A percentile compares a stretch with the other conserved stretches of the same genome.
Evolutionary conservation across 1,284 basidiomycete genomes (phyloP).

Genomic region (Cryptococcus sp.): DNA sequence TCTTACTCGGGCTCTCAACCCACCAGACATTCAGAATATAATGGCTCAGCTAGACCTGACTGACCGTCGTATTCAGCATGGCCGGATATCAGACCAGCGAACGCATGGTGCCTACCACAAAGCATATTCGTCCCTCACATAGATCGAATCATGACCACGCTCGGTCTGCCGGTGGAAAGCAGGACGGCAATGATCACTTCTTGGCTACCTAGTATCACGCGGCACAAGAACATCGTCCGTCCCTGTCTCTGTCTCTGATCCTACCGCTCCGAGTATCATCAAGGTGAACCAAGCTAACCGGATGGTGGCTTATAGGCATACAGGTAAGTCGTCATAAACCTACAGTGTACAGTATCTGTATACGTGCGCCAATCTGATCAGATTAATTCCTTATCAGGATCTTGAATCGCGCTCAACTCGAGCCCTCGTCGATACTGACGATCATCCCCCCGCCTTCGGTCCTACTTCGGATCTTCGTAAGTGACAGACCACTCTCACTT

Average conservation of each 20-base stretch:
- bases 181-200: slow-evolving; percentile 44
- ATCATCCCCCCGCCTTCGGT: slow-evolving; percentile 46
- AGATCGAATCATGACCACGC: slow-evolving; percentile 38
- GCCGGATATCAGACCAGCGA: slow-evolving; percentile 44
- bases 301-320: slow-evolving; percentile 29
- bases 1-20: too few species aligned
- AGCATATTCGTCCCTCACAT: slow-evolving; percentile 47
- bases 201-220: slow-evolving; percentile 45
- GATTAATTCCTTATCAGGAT: slow-evolving; percentile 27
- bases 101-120: slow-evolving; percentile 43
- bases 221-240: slow-evolving; percentile 48
- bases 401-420: slow-evolving; percentile 38
- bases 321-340: too few species aligned
- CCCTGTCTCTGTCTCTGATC: too few species aligned
- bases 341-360: too few species aligned
- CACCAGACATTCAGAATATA: too few species aligned
- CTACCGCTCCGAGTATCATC: too few species aligned
- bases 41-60: too few species aligned
- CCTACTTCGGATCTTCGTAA: slow-evolving; percentile 43
- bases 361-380: too few species aligned
- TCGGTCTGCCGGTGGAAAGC: slow-evolving; percentile 45
- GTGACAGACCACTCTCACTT: background rate
- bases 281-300: background rate
- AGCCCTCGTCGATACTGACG: slow-evolving; percentile 28
- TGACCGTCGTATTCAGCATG: slow-evolving; percentile 27